phyloP scores from a whole-genome alignment of 2,329 filamentous ascomycete genomes.

The Colletotrichum nymphaeae region DNA sequence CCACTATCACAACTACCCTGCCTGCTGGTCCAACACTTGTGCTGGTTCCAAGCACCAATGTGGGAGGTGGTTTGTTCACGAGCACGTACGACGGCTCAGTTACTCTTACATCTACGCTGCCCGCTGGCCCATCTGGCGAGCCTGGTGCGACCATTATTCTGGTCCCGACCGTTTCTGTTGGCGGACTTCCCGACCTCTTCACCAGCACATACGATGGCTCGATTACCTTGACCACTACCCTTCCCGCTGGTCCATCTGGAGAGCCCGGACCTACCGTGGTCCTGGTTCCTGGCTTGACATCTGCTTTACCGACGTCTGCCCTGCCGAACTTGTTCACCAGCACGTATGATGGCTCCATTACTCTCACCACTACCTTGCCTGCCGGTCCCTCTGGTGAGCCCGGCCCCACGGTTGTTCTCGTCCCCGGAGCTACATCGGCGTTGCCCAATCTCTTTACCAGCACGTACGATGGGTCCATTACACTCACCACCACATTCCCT shows the following conservation, averaged over 20 bases:
- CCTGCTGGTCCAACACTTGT: background rate
- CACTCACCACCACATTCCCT: background rate
- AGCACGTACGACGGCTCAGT: conserved; percentile 12
- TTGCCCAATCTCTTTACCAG: background rate
- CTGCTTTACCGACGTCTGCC: background rate
- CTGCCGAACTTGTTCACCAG: background rate
- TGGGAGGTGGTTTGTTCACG: background rate
- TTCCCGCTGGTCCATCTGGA: background rate
- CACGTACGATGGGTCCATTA: background rate
- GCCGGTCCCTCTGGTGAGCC: background rate
- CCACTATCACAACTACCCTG: background rate
- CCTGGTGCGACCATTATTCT: background rate
- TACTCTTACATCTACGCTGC: background rate
- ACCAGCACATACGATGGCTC: conserved; percentile 10
- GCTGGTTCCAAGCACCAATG: background rate
- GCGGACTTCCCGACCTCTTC: background rate
- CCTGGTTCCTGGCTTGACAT: background rate
- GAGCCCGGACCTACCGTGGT: background rate
- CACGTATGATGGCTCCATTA: background rate
- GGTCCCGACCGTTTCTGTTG: background rate
- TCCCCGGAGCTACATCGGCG: background rate
- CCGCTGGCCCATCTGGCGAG: background rate
- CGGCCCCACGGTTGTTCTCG: background rate
- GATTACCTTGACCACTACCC: background rate
- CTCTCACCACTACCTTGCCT: background rate